Base-by-base conservation (phyloP, 768 basidiomycete species). In the Chalciporus sphaerocephalus region DNA sequence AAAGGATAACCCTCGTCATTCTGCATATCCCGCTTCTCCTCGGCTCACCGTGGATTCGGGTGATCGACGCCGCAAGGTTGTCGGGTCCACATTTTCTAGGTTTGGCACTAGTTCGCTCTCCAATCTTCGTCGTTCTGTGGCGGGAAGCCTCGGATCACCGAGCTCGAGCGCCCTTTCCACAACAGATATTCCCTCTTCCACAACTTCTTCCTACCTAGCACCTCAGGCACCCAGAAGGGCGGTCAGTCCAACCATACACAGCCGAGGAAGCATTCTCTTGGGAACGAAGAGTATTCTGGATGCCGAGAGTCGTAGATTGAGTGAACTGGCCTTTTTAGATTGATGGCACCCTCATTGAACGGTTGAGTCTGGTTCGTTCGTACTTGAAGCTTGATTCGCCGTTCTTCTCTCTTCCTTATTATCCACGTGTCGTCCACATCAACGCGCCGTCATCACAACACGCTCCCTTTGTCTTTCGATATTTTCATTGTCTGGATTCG, bases 241-340 rank as follows among this genome's bases (percentile, higher is more conserved):
- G 11, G 65, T 84, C 16, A 67, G 70, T 43, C 81, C 84, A 27
- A 79, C 74, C 37, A 74, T 86, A 46, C 78, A 88, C 56, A 80
- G 67, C 49, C 59, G 68, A 15, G 82, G 74, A 37, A 80, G 71
- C 44, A 85, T 89, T 42, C 40, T 79, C 48, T 40, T 69, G 25
- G 73, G 81, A 65, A 66, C 76, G 43, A 71, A 56, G 38, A 65
- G 62, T 32, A 86, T 88, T 32, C 69, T 76, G 58, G 84, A 89
- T 50, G 81, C 79, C 10, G 86, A 89, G 70, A 74, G 72, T 51
- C 69, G 85, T 63, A 68, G 83, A 61, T 67, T 87, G 71, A 80
- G 81, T 35, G 86, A 89, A 68, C 59, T 85, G 56, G 85, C 85
- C 43, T 89, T 87, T 58, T 64, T 85, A 58, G 52, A 66, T 51